Evolutionary conservation across 164 flowering plant species (phyloP).

Genomic region (Vitis rupestris): DNA sequence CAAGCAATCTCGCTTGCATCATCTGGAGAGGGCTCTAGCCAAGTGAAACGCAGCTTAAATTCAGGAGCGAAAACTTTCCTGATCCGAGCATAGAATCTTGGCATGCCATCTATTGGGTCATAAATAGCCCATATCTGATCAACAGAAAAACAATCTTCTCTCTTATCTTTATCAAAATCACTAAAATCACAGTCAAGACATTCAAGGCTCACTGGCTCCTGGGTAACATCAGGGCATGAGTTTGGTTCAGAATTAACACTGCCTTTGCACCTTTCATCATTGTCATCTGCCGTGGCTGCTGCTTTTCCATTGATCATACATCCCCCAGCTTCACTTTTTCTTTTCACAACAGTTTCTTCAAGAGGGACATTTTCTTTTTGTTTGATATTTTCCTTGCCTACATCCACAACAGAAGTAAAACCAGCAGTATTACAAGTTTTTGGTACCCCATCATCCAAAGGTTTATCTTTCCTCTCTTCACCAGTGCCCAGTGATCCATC

Average conservation of each 20-base stretch:
- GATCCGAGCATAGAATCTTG: slow-evolving; percentile 52
- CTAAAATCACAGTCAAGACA: slow-evolving; percentile 46
- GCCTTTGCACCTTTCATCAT: slow-evolving; percentile 6
- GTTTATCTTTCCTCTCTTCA: slow-evolving; percentile 14
- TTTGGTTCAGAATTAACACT: neutral
- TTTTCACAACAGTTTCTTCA: slow-evolving; percentile 16
- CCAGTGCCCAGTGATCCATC: neutral
- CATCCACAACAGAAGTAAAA: slow-evolving; percentile 9
- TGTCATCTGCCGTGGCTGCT: neutral
- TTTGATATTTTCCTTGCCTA: slow-evolving; percentile 11
- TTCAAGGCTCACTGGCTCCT: neutral
- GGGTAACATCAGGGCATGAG: neutral
- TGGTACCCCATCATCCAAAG: neutral
- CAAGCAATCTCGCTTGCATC: slow-evolving; percentile 26
- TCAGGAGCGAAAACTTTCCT: slow-evolving; percentile 29
- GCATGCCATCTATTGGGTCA: slow-evolving; percentile 56
- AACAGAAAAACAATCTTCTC: slow-evolving; percentile 27
- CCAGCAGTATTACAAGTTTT: slow-evolving; percentile 6
- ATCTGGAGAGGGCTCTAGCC: slow-evolving; percentile 48
- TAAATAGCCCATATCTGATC: slow-evolving; percentile 62
- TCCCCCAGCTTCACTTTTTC: slow-evolving; percentile 13
- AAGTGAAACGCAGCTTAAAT: slow-evolving; percentile 42
- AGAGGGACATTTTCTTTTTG: slow-evolving; percentile 9
- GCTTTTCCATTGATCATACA: neutral
- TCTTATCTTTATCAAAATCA: slow-evolving; percentile 39